phyloP scores from a whole-genome alignment of 371 early-diverging fungal species.

The Phascolomyces articulosus region DNA sequence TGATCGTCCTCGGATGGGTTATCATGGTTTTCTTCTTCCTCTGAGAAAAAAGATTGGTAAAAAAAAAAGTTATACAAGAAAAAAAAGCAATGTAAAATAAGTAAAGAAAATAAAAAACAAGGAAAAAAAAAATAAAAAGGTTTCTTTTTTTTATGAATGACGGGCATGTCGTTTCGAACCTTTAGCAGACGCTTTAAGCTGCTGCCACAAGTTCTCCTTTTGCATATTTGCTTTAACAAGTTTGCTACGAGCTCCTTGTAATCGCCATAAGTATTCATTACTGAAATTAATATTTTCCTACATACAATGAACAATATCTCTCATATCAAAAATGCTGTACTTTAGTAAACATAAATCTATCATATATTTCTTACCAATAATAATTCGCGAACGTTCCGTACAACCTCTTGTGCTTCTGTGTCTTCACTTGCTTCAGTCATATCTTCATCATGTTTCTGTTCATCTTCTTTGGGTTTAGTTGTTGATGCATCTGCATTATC shows the following conservation, averaged over 20 bases:
- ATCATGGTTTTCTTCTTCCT: too few species aligned
- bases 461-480: background rate
- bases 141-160: too few species aligned
- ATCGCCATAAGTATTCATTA: conserved; percentile 47
- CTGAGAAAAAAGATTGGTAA: too few species aligned
- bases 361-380: conserved; percentile 29
- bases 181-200: conserved; percentile 35
- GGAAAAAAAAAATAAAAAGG: too few species aligned
- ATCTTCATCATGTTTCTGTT: conserved; percentile 16
- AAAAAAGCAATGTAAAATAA: background rate
- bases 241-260: conserved; percentile 50
- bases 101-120: background rate
- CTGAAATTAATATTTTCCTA: conserved; percentile 59
- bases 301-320: too few species aligned
- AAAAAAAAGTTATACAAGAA: too few species aligned
- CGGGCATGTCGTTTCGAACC: conserved; percentile 17
- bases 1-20: too few species aligned
- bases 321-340: background rate
- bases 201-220: conserved; percentile 46
- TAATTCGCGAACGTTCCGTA: conserved; percentile 43
- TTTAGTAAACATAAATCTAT: background rate
- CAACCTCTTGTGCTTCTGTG: conserved; percentile 36
- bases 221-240: conserved; percentile 51
- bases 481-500: conserved; percentile 8
- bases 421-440: conserved; percentile 22